Evolutionary conservation across 129 eudicot species (phyloP).

Genomic region (Chrysanthemum seticuspe): DNA sequence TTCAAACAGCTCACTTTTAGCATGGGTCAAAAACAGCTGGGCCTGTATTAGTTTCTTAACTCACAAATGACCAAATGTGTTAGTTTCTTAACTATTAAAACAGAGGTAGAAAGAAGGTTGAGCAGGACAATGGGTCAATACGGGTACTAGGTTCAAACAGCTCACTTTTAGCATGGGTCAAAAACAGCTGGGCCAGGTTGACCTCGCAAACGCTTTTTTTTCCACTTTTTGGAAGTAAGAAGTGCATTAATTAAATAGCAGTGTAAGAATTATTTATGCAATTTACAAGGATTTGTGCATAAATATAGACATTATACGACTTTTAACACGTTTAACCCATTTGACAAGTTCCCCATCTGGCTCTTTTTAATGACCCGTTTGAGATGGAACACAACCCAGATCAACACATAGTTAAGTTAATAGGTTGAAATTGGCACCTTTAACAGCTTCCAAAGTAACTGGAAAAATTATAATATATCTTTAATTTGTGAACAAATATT

Average conservation of each 20-base stretch:
- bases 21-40: no score
- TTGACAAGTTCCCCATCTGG: neutral
- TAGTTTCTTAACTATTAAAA: slow-evolving; percentile 10
- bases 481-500: neutral
- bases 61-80: slow-evolving; percentile 14
- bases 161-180: no score
- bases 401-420: neutral
- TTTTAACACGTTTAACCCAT: neutral
- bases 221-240: no score
- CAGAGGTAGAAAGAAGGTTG: neutral
- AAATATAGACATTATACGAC: neutral
- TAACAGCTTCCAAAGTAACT: neutral
- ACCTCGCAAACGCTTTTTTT: no score
- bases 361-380: neutral
- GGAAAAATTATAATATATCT: neutral
- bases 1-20: no score
- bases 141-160: no score
- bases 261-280: no score
- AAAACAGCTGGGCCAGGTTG: no score
- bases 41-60: slow-evolving; percentile 8
- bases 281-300: neutral
- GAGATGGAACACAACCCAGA: neutral
- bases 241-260: no score
- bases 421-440: neutral
- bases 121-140: neutral